Conservation (phyloP, 768 basidiomycete genomes). For the Pholiota conissans region DNA sequence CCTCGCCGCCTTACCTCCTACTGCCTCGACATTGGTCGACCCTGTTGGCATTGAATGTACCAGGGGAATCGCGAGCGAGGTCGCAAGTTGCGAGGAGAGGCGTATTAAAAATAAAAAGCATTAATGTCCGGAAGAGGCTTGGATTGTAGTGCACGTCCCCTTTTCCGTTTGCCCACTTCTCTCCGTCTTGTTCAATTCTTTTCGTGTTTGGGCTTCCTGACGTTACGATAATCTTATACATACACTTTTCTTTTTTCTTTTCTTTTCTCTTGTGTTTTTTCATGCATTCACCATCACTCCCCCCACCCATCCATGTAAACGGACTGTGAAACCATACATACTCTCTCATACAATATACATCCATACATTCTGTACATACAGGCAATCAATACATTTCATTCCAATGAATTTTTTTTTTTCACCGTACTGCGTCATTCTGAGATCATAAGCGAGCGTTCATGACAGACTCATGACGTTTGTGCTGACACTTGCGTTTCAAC, state of each 20-base stretch:
- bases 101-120: constrained; percentile 19
- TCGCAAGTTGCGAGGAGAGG: constrained; percentile 21
- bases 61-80: constrained; percentile 15
- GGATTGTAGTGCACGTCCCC: constrained; percentile 51
- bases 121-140: constrained; percentile 31
- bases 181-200: constrained; percentile 6
- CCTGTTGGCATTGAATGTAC: constrained; percentile 10
- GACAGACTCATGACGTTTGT: too few species aligned
- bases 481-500: too few species aligned
- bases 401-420: neutral
- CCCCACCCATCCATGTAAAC: constrained; percentile 28
- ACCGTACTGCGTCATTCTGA: neutral
- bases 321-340: constrained; percentile 27
- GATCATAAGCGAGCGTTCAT: too few species aligned
- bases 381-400: constrained; percentile 15
- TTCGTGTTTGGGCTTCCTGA: constrained; percentile 12
- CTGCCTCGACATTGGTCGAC: constrained; percentile 11
- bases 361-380: constrained; percentile 21
- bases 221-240: constrained; percentile 27
- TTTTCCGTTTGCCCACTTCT: constrained; percentile 25
- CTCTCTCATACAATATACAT: constrained; percentile 15
- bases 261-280: constrained; percentile 18
- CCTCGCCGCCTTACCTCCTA: constrained; percentile 18
- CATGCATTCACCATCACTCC: constrained; percentile 40
- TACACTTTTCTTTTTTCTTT: constrained; percentile 8